Evolutionary conservation across 2,329 filamentous ascomycete genomes (phyloP).

Genomic region (Arthrobotrys musiformis): DNA sequence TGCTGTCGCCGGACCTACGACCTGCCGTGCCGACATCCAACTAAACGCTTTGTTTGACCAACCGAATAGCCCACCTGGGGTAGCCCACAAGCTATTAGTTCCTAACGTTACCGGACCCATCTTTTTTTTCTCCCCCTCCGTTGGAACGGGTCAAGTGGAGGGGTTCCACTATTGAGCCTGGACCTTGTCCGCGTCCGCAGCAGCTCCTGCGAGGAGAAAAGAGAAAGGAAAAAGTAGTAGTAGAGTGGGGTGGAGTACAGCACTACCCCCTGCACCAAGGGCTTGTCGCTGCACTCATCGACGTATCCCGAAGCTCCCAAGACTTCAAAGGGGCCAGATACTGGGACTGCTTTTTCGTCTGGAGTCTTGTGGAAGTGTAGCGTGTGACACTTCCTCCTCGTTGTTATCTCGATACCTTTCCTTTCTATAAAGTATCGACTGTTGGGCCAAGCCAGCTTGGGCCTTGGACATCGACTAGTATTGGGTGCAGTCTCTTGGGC

Average conservation of each 20-base stretch:
- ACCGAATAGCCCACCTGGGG: not conserved
- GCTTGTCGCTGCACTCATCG: conserved; percentile 26
- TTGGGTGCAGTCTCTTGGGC: not conserved
- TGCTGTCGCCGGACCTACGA: conserved; percentile 7
- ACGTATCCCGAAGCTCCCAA: conserved; percentile 25
- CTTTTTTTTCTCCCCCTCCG: conserved; percentile 17
- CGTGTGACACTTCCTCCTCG: conserved; percentile 35
- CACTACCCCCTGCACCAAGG: conserved; percentile 29
- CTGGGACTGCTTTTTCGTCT: conserved; percentile 30
- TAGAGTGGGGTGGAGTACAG: not conserved
- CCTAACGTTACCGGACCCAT: conserved; percentile 15
- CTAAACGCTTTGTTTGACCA: conserved; percentile 34
- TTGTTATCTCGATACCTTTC: not conserved
- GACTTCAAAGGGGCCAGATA: conserved; percentile 35
- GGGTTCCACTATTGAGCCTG: conserved; percentile 28
- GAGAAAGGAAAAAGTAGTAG: not conserved
- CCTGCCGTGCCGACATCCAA: conserved; percentile 20
- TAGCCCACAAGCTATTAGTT: conserved; percentile 7
- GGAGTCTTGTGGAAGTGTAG: conserved; percentile 30
- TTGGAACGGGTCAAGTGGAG: conserved; percentile 48
- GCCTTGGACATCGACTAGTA: not conserved
- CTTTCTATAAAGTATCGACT: conserved; percentile 1
- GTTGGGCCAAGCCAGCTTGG: conserved; percentile 1
- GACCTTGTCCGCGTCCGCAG: not conserved
- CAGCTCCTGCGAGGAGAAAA: conserved; percentile 32